Conservation (phyloP, 306 rosid genomes). For the Lagenaria siceraria region DNA sequence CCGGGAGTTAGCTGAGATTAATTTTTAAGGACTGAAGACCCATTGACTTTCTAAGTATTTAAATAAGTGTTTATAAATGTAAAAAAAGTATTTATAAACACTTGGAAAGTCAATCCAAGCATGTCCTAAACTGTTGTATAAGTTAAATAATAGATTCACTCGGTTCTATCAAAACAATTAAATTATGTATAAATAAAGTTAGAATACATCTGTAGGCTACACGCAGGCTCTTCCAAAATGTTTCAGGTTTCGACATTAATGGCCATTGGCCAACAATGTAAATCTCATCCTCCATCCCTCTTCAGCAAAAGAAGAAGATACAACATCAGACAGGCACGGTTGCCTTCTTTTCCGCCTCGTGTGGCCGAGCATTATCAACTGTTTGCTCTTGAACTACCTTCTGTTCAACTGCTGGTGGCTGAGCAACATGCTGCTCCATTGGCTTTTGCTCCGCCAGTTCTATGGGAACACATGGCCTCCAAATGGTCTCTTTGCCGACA, state of each 20-base stretch:
- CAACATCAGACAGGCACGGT: background rate
- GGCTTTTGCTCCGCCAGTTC: slow-evolving; percentile 4
- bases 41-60: too few relatives aligned
- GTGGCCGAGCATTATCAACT: background rate
- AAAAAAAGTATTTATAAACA: too few relatives aligned
- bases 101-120: too few relatives aligned
- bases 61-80: too few relatives aligned
- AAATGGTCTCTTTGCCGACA: slow-evolving; percentile 42
- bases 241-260: background rate
- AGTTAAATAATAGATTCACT: background rate
- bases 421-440: background rate
- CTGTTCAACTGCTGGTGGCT: background rate
- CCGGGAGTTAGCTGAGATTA: background rate
- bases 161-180: background rate
- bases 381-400: background rate
- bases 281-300: background rate
- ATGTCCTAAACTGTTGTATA: background rate
- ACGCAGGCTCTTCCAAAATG: background rate
- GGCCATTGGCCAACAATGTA: background rate
- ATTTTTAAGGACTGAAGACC: background rate
- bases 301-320: background rate
- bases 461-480: slow-evolving; percentile 14
- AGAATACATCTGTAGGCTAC: background rate
- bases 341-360: background rate
- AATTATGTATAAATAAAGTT: background rate